Evolutionary conservation across 73 alveolate genomes (phyloP), one percentile per base, ranked within the genome.

Genomic region (Stentor roeselii): DNA sequence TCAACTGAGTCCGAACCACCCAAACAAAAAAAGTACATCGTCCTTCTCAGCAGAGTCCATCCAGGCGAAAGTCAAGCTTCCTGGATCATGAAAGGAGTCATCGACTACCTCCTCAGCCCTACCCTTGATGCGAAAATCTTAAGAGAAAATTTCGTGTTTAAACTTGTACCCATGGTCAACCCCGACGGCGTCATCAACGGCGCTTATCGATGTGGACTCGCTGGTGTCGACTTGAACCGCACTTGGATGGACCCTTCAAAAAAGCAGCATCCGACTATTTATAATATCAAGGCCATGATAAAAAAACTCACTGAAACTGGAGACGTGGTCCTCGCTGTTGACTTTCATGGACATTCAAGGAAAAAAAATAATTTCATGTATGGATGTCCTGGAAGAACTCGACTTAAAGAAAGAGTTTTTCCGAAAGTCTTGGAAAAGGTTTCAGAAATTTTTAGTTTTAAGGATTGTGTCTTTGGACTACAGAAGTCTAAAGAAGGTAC

Each of bases 121-220:
- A 89, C 94, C 42, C 88, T 92, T 35, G 93, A 92, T 41, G 98
- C 98, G 3, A 87, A 93, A 40, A 94, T 93, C 41, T 82, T 96
- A 82, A 86, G 99, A 82, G 99, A 96, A 84, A 89, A 94, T 86
- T 94, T 92, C 89, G 90, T 96, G 58, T 94, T 67, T 77, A 91
- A 58, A 84, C 93, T 98, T 36, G 97, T 98, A 0, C 99, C 99
- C 0, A 97, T 98, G 99, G 91, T 98, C 87, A 98, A 98, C 84
- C 99, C 99, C 0, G 99, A 98, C 84, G 99, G 99, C 3, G 99
- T 98, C 21, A 92, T 98, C 21, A 98, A 95, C 58, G 99, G 99
- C 30, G 94, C 93, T 88, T 96, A 99, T 67, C n/a, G 82, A 67
- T 67, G 82, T 35, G 42, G 42, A n/a, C 91, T 98, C 77, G 98